phyloP scores from a whole-genome alignment of 1,284 basidiomycete species.

The Cryptococcus sp. region DNA sequence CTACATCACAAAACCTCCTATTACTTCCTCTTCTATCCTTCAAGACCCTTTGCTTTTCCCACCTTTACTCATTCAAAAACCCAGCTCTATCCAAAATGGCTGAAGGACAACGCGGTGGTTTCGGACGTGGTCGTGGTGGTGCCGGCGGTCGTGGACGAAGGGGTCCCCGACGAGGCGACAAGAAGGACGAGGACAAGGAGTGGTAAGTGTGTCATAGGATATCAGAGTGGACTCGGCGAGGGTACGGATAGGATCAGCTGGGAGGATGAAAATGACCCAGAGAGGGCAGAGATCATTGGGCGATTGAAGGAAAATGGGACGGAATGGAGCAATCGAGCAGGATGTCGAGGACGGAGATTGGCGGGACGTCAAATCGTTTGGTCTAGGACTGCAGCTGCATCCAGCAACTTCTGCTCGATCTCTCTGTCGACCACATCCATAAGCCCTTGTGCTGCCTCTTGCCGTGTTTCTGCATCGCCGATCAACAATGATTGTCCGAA shows the following conservation, averaged over 20 bases:
- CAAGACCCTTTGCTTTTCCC: slow-evolving; percentile 10
- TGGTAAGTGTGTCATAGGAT: slow-evolving; percentile 71
- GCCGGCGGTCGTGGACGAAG: slow-evolving; percentile 83
- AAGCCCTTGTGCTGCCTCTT: no score
- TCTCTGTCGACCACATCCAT: no score
- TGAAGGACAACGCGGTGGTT: slow-evolving; percentile 51
- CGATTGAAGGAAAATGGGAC: no score
- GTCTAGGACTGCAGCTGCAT: no score
- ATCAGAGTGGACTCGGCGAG: background rate
- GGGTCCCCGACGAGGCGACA: slow-evolving; percentile 89
- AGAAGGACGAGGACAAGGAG: slow-evolving; percentile 99
- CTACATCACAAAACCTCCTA: background rate
- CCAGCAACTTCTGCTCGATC: no score
- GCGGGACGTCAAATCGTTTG: no score
- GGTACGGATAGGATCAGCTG: background rate
- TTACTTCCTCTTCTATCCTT: slow-evolving; percentile 5
- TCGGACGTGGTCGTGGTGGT: slow-evolving; percentile 82
- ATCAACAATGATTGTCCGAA: no score
- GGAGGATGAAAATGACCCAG: no score
- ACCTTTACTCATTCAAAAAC: slow-evolving; percentile 4
- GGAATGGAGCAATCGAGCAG: no score
- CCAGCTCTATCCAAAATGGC: slow-evolving; percentile 41
- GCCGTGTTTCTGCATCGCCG: no score
- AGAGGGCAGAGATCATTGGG: no score
- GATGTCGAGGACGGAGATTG: no score